Conservation (phyloP, 768 basidiomycete genomes). For the Polyporus arcularius region DNA sequence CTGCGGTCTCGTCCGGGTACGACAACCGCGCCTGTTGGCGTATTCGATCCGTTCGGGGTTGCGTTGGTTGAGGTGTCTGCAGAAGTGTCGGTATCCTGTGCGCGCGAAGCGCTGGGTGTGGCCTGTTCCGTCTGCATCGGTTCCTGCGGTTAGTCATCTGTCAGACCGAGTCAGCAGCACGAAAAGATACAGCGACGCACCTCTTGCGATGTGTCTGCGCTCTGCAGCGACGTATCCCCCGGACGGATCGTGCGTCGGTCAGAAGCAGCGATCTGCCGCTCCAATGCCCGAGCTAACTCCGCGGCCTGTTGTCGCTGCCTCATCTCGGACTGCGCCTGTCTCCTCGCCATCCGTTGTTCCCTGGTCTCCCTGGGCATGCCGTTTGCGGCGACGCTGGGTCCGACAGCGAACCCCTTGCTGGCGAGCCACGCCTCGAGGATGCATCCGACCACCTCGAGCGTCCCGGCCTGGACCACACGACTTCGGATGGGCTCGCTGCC, state of each 20-base stretch:
- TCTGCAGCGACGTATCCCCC: background rate
- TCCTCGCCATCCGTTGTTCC: constrained; percentile 68
- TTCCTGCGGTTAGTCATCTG: constrained; percentile 21
- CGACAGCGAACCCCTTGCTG: constrained; percentile 84
- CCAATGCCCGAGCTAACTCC: constrained; percentile 58
- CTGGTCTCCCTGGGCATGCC: constrained; percentile 73
- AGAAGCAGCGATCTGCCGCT: constrained; percentile 39
- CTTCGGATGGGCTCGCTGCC: constrained; percentile 91
- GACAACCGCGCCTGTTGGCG: constrained; percentile 63
- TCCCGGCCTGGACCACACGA: constrained; percentile 92
- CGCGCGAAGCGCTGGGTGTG: constrained; percentile 31
- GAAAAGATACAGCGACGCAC: constrained; percentile 1
- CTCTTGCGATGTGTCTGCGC: constrained; percentile 6
- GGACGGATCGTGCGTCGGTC: constrained; percentile 2
- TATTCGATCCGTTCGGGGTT: constrained; percentile 60
- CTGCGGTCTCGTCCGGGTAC: constrained; percentile 68
- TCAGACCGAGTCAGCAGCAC: background rate
- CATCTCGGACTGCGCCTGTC: constrained; percentile 55
- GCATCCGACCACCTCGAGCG: constrained; percentile 90
- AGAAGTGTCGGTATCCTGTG: constrained; percentile 61
- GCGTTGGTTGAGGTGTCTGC: constrained; percentile 60
- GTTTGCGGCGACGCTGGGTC: constrained; percentile 75
- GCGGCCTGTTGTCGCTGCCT: constrained; percentile 63
- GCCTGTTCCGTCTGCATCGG: constrained; percentile 26
- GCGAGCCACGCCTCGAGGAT: constrained; percentile 93